Conservation (phyloP, 257 asterid genomes). For the Solanum chilense region DNA sequence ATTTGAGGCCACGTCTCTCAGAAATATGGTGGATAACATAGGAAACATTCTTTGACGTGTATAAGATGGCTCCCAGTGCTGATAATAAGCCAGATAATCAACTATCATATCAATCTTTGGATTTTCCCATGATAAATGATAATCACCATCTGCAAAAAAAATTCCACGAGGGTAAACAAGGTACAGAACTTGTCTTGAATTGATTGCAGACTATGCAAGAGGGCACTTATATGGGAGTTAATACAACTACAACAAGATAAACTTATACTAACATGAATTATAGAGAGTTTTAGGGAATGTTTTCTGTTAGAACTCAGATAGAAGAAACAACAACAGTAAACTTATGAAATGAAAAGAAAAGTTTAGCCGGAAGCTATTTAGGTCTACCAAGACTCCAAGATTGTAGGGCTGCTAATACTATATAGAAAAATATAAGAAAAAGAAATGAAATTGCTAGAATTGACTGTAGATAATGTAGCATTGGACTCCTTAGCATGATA, state of each 20-base stretch:
- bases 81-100: constrained; percentile 61
- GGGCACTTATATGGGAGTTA: not conserved
- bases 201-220: not conserved
- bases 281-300: not conserved
- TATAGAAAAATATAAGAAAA: not conserved
- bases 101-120: constrained; percentile 64
- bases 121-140: constrained; percentile 37
- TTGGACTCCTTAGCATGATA: not conserved
- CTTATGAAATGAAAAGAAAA: not conserved
- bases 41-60: constrained; percentile 71
- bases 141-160: constrained; percentile 46
- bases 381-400: not conserved
- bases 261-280: not conserved
- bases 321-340: not conserved
- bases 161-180: not conserved
- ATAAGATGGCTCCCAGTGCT: constrained; percentile 88
- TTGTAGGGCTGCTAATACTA: not conserved
- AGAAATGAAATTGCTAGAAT: not conserved
- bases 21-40: constrained; percentile 59
- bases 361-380: not conserved
- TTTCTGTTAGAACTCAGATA: not conserved
- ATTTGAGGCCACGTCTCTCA: constrained; percentile 54
- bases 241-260: not conserved
- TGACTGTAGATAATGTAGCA: not conserved
- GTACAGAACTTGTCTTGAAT: not conserved